Evolutionary conservation across 1,139 yeast genomes (phyloP), one percentile per base, ranked within the genome.

Genomic region (Yamadazyma conglobata): DNA sequence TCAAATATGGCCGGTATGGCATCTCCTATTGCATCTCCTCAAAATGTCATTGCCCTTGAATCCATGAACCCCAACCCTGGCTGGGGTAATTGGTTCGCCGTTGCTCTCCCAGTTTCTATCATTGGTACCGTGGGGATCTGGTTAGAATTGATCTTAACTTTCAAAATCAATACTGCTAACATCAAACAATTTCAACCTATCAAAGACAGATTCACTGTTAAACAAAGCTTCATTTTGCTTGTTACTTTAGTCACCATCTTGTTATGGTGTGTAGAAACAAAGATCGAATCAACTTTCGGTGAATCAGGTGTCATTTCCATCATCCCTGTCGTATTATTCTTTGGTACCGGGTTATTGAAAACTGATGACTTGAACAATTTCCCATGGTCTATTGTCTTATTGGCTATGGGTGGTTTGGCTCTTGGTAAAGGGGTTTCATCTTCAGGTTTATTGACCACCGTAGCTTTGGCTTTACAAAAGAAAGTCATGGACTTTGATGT

Each of bases 401-500:
- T 89, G 42, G 96, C 96, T 5, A 88, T 88, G 96, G 97, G 97
- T 34, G 97, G 97, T 46, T 73, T 87, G 39, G 94, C 96, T 1
- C 67, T 89, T 25, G 97, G 97, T 38, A 85, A 83, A 53, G 96
- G 94, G 1, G 94, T 89, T 5, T 75, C 91, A 1, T 80, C 93
- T 3, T 85, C 95, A 1, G 96, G 96, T 0, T 65, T 89, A 33
- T 67, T 89, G 34, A 70, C 71, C n/a, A 79, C 93, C 1, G 76
- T 87, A 40, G 96, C 96, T 2, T 50, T 58, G 10, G 65, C 76
- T 2, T 80, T 89, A 36, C 88, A 84, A 48, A 52, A 56, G 15
- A 64, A 65, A 36, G 75, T 85, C 14, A 74, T 73, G 47, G 71
- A 76, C 32, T 73, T 77, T 47, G 73, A 85, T 15, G 63, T 84